Percentiles rank a stretch among this genome's conserved stretches.
Evolutionary conservation across 495 filamentous ascomycete genomes (phyloP).

Genomic region (Trichocladium uniseriatum): DNA sequence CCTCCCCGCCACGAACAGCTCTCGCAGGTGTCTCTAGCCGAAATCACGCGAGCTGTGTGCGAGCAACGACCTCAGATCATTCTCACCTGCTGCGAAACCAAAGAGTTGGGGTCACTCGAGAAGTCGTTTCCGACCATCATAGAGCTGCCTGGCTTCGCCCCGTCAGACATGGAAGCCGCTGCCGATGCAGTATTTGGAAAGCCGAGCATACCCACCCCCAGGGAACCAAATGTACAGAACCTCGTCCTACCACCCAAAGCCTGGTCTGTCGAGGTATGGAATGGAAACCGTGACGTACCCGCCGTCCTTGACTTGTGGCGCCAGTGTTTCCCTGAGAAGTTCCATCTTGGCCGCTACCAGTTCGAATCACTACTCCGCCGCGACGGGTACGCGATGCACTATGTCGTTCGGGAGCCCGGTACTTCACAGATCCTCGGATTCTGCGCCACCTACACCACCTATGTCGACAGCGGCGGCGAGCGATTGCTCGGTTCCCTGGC

Average conservation of each 20-base stretch:
- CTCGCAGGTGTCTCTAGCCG: slow-evolving; percentile 36
- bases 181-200: slow-evolving; percentile 46
- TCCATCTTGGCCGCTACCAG: slow-evolving; percentile 34
- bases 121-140: slow-evolving; percentile 39
- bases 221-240: slow-evolving; percentile 25
- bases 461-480: slow-evolving; percentile 42
- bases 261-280: slow-evolving; percentile 43
- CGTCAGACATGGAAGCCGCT: slow-evolving; percentile 43
- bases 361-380: slow-evolving; percentile 47
- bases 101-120: slow-evolving; percentile 28
- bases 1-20: slow-evolving; percentile 27
- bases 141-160: slow-evolving; percentile 39
- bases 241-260: slow-evolving; percentile 31
- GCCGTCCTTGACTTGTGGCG: slow-evolving; percentile 43
- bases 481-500: slow-evolving; percentile 50
- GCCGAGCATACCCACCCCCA: slow-evolving; percentile 8
- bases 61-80: slow-evolving; percentile 43
- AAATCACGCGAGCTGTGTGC: slow-evolving; percentile 33
- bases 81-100: slow-evolving; percentile 37
- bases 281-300: slow-evolving; percentile 31
- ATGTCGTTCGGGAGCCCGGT: slow-evolving; percentile 47
- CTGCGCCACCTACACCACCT: slow-evolving; percentile 51
- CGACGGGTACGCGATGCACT: slow-evolving; percentile 54
- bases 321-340: slow-evolving; percentile 37
- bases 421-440: slow-evolving; percentile 46